These are phyloP conservation scores for Chrysopogon serrulatus DNA, from an alignment of 176 grass and related monocot genomes.

Conservation along the genomic window DNA sequence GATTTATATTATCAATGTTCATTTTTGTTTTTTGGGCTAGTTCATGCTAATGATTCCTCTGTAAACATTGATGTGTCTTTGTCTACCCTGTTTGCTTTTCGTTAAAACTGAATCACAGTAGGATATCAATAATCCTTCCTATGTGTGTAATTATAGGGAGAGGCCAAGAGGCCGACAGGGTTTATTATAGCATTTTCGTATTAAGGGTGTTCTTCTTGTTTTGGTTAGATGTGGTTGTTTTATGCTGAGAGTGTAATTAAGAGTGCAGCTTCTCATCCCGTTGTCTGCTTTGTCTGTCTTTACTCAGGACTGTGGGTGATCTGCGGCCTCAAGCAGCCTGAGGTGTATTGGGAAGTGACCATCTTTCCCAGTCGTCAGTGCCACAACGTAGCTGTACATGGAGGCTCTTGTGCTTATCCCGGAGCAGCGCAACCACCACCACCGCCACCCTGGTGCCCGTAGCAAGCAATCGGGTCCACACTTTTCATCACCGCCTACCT, in stretches of 20 bases:
- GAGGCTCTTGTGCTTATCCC: conserved; percentile 51
- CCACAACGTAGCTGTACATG: conserved; percentile 7
- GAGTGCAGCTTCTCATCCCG: not conserved
- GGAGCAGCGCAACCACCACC: conserved; percentile 58
- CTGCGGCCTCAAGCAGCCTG: not conserved
- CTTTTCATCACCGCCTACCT: conserved; percentile 4
- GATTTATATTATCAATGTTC: not conserved
- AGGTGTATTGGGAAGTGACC: not conserved
- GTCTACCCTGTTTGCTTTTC: not conserved
- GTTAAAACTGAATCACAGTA: not conserved
- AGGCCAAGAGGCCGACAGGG: not conserved
- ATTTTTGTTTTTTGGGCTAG: not conserved
- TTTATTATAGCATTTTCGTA: too few relatives aligned
- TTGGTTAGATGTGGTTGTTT: not conserved
- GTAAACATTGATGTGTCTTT: not conserved
- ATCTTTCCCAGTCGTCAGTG: not conserved
- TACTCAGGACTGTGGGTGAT: conserved; percentile 6
- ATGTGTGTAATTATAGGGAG: not conserved
- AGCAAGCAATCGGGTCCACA: conserved; percentile 24
- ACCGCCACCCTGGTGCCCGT: not conserved
- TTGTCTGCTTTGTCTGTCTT: not conserved
- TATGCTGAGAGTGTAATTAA: not conserved
- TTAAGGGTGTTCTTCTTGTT: not conserved
- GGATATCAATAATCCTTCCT: not conserved
- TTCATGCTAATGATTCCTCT: not conserved